Conservation (phyloP, 1,284 basidiomycete genomes). For the Ustilago nuda region DNA sequence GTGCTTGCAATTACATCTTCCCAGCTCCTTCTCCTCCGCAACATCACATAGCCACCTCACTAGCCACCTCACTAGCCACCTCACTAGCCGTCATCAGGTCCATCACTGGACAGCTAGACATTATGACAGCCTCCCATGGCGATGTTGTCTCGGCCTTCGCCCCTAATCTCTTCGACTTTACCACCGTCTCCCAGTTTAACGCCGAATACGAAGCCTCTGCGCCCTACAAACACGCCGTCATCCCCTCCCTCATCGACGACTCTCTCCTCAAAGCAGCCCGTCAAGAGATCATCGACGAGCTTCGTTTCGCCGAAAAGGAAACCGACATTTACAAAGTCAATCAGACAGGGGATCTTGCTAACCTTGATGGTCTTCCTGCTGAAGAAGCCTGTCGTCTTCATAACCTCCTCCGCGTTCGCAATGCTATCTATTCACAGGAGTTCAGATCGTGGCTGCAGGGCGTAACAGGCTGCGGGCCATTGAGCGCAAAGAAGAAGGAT, state of each 20-base stretch:
- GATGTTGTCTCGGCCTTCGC: conserved; percentile 47
- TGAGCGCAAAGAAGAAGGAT: conserved; percentile 91
- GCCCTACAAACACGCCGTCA: conserved; percentile 86
- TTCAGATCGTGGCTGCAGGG: conserved; percentile 87
- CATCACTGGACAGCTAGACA: background rate
- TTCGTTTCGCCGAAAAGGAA: conserved; percentile 95
- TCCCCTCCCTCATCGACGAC: conserved; percentile 86
- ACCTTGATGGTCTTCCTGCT: conserved; percentile 79
- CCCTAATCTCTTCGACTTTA: conserved; percentile 42
- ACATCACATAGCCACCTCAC: background rate
- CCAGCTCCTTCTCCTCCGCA: background rate
- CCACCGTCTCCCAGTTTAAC: conserved; percentile 39
- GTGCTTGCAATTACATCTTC: conserved; percentile 4
- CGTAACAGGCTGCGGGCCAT: conserved; percentile 91
- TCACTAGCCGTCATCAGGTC: background rate
- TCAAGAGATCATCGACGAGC: conserved; percentile 82
- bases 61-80: background rate
- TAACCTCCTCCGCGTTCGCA: conserved; percentile 77
- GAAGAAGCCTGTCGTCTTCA: conserved; percentile 63
- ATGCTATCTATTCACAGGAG: conserved; percentile 87
- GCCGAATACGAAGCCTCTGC: conserved; percentile 53
- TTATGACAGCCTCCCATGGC: conserved; percentile 25
- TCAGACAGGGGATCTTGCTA: conserved; percentile 96
- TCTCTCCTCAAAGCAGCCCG: conserved; percentile 81
- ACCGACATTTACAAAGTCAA: conserved; percentile 99